phyloP scores from a whole-genome alignment of 495 filamentous ascomycete genomes.

The Aspergillus steynii region DNA sequence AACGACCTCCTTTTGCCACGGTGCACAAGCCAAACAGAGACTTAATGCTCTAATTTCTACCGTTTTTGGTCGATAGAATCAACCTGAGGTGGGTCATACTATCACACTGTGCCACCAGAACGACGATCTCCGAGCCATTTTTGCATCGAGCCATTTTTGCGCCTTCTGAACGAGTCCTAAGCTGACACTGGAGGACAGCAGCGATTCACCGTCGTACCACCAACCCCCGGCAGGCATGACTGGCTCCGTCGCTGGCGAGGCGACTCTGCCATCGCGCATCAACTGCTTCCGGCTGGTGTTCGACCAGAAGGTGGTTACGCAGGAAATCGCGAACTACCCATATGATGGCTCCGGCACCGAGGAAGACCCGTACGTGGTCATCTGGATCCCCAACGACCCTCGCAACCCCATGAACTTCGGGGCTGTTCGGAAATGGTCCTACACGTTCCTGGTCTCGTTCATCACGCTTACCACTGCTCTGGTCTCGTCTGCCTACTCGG shows the following conservation, averaged over 20 bases:
- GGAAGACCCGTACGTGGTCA: slow-evolving; percentile 67
- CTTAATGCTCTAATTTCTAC: not conserved
- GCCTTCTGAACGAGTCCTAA: not conserved
- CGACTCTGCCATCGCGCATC: slow-evolving; percentile 28
- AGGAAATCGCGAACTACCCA: slow-evolving; percentile 50
- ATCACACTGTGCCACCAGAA: not conserved
- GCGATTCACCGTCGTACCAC: not conserved
- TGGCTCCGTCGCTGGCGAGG: slow-evolving; percentile 14
- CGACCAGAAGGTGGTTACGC: slow-evolving; percentile 50
- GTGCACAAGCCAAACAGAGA: not conserved
- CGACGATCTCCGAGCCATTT: not conserved
- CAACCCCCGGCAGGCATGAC: slow-evolving; percentile 2
- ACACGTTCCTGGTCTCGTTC: slow-evolving; percentile 61
- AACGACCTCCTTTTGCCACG: not conserved
- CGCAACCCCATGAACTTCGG: slow-evolving; percentile 65
- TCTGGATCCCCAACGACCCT: slow-evolving; percentile 64
- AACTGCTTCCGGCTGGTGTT: slow-evolving; percentile 42
- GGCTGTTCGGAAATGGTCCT: slow-evolving; percentile 59
- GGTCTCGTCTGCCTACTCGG: slow-evolving; percentile 70
- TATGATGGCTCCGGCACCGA: slow-evolving; percentile 66
- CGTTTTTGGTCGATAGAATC: not conserved
- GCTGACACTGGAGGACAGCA: not conserved
- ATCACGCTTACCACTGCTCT: slow-evolving; percentile 69
- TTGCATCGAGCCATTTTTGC: not conserved
- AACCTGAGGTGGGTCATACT: not conserved